Percentiles rank a stretch among this genome's conserved stretches.
Evolutionary conservation across 2,329 filamentous ascomycete genomes (phyloP).

Genomic region (Chrysosporium queenslandicum): DNA sequence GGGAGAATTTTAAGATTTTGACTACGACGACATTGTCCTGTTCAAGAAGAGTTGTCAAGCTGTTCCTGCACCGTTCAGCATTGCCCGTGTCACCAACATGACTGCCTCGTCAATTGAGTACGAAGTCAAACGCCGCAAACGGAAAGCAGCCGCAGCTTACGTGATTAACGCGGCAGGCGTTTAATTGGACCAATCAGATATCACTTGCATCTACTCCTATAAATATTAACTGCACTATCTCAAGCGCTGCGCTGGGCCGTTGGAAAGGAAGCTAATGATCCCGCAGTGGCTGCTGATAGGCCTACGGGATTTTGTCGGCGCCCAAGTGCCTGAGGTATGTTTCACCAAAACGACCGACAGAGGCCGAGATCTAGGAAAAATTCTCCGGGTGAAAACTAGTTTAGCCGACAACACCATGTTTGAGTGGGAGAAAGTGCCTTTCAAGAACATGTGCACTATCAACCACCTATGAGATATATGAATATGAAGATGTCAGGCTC

Average conservation of each 20-base stretch:
- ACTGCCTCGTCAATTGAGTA: not conserved
- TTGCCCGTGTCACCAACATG: not conserved
- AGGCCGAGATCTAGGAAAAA: not conserved
- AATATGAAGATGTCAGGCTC: too few species aligned
- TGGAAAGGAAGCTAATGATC: too few species aligned
- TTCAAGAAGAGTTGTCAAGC: not conserved
- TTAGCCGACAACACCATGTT: not conserved
- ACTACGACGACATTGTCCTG: not conserved
- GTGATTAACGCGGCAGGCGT: not conserved
- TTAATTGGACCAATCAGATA: not conserved
- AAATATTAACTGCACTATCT: not conserved
- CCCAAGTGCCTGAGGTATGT: too few species aligned
- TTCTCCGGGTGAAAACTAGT: not conserved
- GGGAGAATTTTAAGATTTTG: too few species aligned
- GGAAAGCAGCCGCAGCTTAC: conserved; percentile 1
- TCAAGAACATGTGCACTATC: too few species aligned
- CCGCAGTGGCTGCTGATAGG: too few species aligned
- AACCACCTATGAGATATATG: too few species aligned
- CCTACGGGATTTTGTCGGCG: too few species aligned
- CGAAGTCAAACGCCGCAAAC: not conserved
- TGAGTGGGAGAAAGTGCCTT: not conserved
- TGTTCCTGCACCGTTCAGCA: not conserved
- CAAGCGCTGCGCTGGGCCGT: not conserved
- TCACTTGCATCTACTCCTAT: not conserved
- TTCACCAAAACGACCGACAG: not conserved